Conservation (phyloP, 768 basidiomycete genomes). For the Xerocomellus intermedius region DNA sequence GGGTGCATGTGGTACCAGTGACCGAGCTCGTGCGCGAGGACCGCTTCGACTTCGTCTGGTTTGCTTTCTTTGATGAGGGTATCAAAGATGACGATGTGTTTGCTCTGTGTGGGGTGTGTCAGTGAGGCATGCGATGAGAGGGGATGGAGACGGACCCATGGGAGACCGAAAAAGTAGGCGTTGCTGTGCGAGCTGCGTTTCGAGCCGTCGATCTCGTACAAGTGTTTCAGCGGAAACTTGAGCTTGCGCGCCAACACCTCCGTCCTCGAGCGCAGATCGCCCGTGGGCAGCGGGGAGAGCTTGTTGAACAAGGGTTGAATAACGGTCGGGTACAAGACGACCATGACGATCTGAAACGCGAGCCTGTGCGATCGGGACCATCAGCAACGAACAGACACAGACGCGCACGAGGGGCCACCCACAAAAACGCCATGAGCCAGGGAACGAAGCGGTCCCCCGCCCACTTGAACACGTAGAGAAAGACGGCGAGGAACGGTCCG, state of each 20-base stretch:
- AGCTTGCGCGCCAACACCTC: slow-evolving; percentile 77
- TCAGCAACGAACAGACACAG: neutral
- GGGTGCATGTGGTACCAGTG: slow-evolving; percentile 96
- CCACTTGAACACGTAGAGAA: slow-evolving; percentile 90
- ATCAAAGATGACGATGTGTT: slow-evolving; percentile 96
- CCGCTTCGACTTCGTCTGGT: slow-evolving; percentile 93
- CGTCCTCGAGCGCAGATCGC: slow-evolving; percentile 75
- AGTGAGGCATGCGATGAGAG: neutral
- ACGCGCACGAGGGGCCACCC: slow-evolving; percentile 27
- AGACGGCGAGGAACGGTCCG: slow-evolving; percentile 80
- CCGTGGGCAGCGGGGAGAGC: slow-evolving; percentile 77
- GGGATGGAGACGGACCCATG: slow-evolving; percentile 61
- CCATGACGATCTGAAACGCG: slow-evolving; percentile 80
- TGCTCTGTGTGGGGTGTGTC: slow-evolving; percentile 50
- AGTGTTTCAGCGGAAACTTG: slow-evolving; percentile 88
- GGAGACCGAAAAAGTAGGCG: slow-evolving; percentile 98
- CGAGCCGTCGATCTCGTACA: slow-evolving; percentile 97
- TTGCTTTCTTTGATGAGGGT: slow-evolving; percentile 91
- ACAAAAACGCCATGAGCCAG: slow-evolving; percentile 94
- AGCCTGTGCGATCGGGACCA: slow-evolving; percentile 45
- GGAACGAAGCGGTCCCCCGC: slow-evolving; percentile 91
- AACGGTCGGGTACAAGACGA: slow-evolving; percentile 76
- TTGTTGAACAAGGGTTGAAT: slow-evolving; percentile 99
- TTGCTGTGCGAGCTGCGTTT: slow-evolving; percentile 95
- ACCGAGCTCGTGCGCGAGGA: slow-evolving; percentile 95